Conservation (phyloP, 495 filamentous ascomycete species). For the Cudoniella acicularis region DNA sequence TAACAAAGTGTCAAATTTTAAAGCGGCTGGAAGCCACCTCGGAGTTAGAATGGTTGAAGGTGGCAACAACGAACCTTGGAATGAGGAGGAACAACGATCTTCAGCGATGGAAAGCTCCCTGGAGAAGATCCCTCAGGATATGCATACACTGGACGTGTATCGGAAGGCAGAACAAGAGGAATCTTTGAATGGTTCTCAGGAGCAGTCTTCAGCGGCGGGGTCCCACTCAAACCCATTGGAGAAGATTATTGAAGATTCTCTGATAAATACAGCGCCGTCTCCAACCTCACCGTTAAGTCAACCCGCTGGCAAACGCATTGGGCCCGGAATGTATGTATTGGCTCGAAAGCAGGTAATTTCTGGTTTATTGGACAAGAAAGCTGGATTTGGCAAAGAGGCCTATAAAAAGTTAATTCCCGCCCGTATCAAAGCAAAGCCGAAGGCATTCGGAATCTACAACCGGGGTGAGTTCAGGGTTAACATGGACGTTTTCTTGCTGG, state of each 20-base stretch:
- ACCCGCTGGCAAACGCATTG: conserved; percentile 4
- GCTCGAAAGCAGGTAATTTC: neutral
- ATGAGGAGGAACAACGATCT: too few relatives aligned
- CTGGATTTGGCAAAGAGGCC: neutral
- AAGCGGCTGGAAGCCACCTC: too few relatives aligned
- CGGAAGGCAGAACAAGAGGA: too few relatives aligned
- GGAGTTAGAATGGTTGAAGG: too few relatives aligned
- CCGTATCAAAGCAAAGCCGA: neutral
- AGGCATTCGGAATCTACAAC: neutral
- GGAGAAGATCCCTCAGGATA: too few relatives aligned
- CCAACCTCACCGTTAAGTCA: too few relatives aligned
- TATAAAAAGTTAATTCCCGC: conserved; percentile 23
- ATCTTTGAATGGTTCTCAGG: neutral
- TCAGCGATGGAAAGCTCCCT: too few relatives aligned
- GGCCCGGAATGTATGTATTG: conserved; percentile 25
- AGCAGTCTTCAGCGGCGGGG: neutral
- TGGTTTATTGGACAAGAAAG: neutral
- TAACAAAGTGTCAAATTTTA: conserved; percentile 23
- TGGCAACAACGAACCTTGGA: too few relatives aligned
- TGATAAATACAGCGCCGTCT: too few relatives aligned
- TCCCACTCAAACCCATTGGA: too few relatives aligned
- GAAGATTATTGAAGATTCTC: too few relatives aligned
- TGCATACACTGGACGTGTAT: too few relatives aligned
- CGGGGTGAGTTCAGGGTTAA: conserved; percentile 54
- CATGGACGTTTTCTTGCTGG: conserved; percentile 60